Evolutionary conservation across 176 grass and related monocot genomes (phyloP).

Genomic region (Triticum turgidum): DNA sequence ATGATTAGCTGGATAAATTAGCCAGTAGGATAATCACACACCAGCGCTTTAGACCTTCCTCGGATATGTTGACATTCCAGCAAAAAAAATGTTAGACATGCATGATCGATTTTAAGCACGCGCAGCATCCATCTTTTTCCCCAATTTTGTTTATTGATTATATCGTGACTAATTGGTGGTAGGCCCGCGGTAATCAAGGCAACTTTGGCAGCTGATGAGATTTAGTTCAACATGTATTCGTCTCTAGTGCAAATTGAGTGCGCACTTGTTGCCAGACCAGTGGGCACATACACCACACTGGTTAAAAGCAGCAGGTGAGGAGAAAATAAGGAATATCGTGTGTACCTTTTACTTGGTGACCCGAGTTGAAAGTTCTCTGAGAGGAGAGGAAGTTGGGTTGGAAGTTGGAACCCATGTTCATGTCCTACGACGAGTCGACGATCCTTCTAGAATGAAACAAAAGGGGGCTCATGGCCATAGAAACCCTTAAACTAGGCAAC

Average conservation of each 20-base stretch:
- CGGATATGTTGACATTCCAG: neutral
- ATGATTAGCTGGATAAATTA: neutral
- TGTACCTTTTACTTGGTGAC: too few species aligned
- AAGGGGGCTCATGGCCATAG: too few species aligned
- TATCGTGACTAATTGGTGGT: neutral
- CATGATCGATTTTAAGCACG: neutral
- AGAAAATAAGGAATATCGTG: too few species aligned
- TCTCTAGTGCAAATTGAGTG: neutral
- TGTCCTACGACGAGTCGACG: too few species aligned
- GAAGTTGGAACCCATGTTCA: too few species aligned
- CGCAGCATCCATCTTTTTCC: neutral
- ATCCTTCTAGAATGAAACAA: too few species aligned
- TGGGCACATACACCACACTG: too few species aligned
- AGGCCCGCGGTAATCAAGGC: neutral
- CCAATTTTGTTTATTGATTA: neutral
- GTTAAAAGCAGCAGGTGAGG: too few species aligned
- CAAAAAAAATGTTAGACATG: neutral
- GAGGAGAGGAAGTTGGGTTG: too few species aligned
- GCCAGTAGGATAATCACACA: neutral
- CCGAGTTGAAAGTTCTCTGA: too few species aligned
- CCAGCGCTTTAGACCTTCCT: neutral
- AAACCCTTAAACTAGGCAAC: neutral
- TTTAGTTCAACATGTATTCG: neutral
- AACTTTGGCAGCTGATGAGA: neutral
- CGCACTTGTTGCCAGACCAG: neutral